Evolutionary conservation across 495 filamentous ascomycete genomes (phyloP).

Genomic region (Usnea hakonensis): DNA sequence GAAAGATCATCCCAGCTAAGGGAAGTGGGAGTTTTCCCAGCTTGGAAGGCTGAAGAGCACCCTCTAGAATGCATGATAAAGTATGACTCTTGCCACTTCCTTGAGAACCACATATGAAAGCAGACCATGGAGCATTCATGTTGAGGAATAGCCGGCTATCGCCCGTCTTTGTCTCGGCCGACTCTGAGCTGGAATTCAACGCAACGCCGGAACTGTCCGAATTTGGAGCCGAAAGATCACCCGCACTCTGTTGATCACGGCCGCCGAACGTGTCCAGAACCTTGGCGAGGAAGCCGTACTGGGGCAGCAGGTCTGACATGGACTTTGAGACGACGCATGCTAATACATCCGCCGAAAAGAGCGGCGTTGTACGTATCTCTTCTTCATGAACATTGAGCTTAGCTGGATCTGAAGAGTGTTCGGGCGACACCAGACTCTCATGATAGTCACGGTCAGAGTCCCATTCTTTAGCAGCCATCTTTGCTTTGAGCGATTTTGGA

Average conservation of each 20-base stretch:
- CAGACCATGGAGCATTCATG: constrained; percentile 55
- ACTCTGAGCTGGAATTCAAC: background rate
- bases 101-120: constrained; percentile 71
- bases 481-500: background rate
- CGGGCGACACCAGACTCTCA: constrained; percentile 3
- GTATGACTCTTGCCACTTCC: constrained; percentile 73
- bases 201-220: background rate
- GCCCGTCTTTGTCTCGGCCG: background rate
- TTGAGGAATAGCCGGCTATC: constrained; percentile 59
- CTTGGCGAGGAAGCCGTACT: constrained; percentile 18
- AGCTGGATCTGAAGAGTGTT: background rate
- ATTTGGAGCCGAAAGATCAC: background rate
- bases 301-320: background rate
- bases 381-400: constrained; percentile 2
- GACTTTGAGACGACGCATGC: background rate
- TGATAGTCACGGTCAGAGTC: constrained; percentile 6
- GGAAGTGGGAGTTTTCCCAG: constrained; percentile 40
- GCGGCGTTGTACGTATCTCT: constrained; percentile 13
- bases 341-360: constrained; percentile 15
- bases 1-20: constrained; percentile 59
- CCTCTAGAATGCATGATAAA: constrained; percentile 62
- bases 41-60: constrained; percentile 42
- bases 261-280: constrained; percentile 2
- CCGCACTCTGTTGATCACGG: background rate
- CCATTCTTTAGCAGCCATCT: constrained; percentile 6